These are phyloP conservation scores for Tetracladium maxilliforme DNA, from an alignment of 2,329 filamentous ascomycete species.

Conservation along the genomic window DNA sequence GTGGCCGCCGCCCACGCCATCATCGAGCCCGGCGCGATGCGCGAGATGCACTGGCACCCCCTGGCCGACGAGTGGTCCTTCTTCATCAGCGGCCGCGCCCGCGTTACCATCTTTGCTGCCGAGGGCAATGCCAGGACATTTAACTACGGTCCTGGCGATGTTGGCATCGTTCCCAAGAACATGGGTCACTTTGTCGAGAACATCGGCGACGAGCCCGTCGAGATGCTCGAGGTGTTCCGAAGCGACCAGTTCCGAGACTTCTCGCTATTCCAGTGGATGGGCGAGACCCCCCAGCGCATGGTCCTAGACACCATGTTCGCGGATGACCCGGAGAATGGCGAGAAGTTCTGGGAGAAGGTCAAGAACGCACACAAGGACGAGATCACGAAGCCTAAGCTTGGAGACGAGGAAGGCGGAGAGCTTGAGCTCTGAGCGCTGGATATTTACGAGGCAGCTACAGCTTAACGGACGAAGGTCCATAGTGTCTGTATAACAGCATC, in stretches of 20 bases:
- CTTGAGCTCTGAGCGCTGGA: slow-evolving; percentile 9
- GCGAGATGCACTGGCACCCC: slow-evolving; percentile 72
- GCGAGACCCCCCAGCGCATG: slow-evolving; percentile 52
- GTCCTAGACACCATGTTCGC: slow-evolving; percentile 53
- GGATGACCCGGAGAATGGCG: slow-evolving; percentile 41
- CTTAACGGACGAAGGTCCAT: too few relatives aligned
- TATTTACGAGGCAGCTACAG: too few relatives aligned
- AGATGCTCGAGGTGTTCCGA: slow-evolving; percentile 64
- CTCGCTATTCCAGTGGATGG: slow-evolving; percentile 62
- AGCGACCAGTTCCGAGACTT: slow-evolving; percentile 60
- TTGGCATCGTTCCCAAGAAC: slow-evolving; percentile 62
- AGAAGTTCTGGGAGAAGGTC: slow-evolving; percentile 47
- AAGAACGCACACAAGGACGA: slow-evolving; percentile 46
- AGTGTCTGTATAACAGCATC: too few relatives aligned
- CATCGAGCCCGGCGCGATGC: slow-evolving; percentile 55
- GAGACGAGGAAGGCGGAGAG: slow-evolving; percentile 2
- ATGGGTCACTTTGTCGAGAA: slow-evolving; percentile 78
- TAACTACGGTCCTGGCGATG: slow-evolving; percentile 61
- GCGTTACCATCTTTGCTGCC: slow-evolving; percentile 61
- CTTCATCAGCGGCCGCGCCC: slow-evolving; percentile 57
- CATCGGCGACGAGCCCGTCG: slow-evolving; percentile 58
- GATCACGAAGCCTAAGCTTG: slow-evolving; percentile 22
- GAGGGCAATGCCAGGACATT: slow-evolving; percentile 59
- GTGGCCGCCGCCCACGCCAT: slow-evolving; percentile 59
- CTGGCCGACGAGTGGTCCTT: slow-evolving; percentile 71